Evolutionary conservation across 805 yeast genomes (phyloP), one percentile per base, ranked within the genome.

Genomic region (Nakazawaea peltata): DNA sequence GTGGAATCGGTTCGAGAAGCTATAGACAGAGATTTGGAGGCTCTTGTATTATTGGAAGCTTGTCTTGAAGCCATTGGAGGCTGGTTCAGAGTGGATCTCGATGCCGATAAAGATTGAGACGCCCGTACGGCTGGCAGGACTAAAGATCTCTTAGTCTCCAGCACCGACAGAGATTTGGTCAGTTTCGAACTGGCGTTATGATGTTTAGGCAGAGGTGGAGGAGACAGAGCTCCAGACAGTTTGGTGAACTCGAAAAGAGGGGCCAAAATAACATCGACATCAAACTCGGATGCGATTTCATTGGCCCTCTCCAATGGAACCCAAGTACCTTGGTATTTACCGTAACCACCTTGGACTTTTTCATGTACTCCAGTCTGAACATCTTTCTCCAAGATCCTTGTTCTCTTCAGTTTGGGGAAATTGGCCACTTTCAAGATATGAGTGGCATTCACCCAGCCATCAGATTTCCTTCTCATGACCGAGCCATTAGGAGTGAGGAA

Each of bases 321-420:
- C 96, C 96, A 88, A 3, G 97, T 88, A 13, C 96, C 97, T 57
- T 90, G 97, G 56, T 87, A 90, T 52, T 88, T 80, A 37, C 97
- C 97, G 54, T 87, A 88, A 3, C 97, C 97, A 43, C 97, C 97
- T 57, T 88, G 97, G 14, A 88, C 87, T 55, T 90, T 90, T 50
- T 88, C 96, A 55, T 88, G 97, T 14, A 67, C 59, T 5, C 95
- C 95, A 26, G 71, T 72, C 53, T 90, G 96, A 12, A 90, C 95
- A 44, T 88, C 96, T 49, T 81, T 77, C 54, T 88, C 97, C 47
- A 88, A 68, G 43, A 88, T 87, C 48, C 94, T 79, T n/a, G 97
- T 88, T 46, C 97, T 65, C 56, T 83, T 86, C 1, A 97, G 96
- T 59, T 88, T 88, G 42, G 96, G 95, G 56, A 87, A 88, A 53